These are phyloP conservation scores for Colletotrichum simmondsii DNA, from an alignment of 2,329 filamentous ascomycete genomes.

Conservation along the genomic window DNA sequence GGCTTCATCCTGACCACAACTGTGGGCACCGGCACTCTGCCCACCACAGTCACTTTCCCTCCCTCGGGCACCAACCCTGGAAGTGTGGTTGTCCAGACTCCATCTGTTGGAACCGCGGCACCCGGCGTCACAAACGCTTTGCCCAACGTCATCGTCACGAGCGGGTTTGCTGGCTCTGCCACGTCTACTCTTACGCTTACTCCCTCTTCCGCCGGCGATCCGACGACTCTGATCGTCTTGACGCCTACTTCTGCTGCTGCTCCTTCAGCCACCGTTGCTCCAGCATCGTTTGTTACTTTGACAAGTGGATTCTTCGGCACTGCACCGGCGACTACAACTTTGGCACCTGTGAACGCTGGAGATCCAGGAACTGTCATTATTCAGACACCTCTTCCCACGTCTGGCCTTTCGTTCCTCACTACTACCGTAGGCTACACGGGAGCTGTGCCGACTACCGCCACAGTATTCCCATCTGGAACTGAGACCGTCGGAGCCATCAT, in stretches of 20 bases:
- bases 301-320: conserved; percentile 16
- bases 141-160: conserved; percentile 16
- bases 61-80: conserved; percentile 3
- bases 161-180: conserved; percentile 17
- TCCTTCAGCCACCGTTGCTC: background rate
- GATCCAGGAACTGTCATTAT: conserved; percentile 16
- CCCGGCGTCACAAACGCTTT: background rate
- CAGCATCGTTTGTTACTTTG: conserved; percentile 10
- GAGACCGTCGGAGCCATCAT: conserved; percentile 20
- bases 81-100: background rate
- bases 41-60: background rate
- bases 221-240: conserved; percentile 24
- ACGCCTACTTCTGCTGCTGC: conserved; percentile 1
- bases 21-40: background rate
- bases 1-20: background rate
- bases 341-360: background rate
- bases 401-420: conserved; percentile 1
- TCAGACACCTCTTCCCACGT: conserved; percentile 12
- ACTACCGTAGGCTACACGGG: conserved; percentile 20
- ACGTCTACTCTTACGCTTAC: conserved; percentile 22
- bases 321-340: conserved; percentile 5
- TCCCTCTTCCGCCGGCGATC: conserved; percentile 11
- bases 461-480: conserved; percentile 22
- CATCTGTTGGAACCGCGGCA: background rate
- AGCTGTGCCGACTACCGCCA: background rate